These are phyloP conservation scores for Daldinia childiae DNA, from an alignment of 495 filamentous ascomycete species.

Conservation along the genomic window DNA sequence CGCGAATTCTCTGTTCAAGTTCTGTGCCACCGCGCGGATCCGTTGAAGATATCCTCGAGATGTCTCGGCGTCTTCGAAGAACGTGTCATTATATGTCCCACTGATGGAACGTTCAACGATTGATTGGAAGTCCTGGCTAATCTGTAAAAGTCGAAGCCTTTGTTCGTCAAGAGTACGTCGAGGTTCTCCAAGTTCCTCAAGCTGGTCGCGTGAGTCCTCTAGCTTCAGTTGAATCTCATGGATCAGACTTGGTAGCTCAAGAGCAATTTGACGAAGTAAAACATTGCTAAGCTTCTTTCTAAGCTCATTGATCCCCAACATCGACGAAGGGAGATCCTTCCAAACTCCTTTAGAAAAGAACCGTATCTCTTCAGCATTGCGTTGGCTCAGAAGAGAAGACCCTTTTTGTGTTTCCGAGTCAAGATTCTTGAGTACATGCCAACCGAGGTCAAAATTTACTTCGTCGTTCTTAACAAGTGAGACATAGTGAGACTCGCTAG, in stretches of 20 bases:
- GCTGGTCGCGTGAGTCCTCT: slow-evolving; percentile 27
- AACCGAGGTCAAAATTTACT: slow-evolving; percentile 66
- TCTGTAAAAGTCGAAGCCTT: slow-evolving; percentile 39
- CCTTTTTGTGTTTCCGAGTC: slow-evolving; percentile 54
- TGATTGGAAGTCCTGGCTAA: slow-evolving; percentile 42
- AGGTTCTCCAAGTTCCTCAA: slow-evolving; percentile 42
- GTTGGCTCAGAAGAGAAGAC: slow-evolving; percentile 45
- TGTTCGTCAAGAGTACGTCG: slow-evolving; percentile 43
- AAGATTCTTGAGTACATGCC: slow-evolving; percentile 71
- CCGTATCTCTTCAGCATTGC: slow-evolving; percentile 47
- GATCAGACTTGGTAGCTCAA: slow-evolving; percentile 46
- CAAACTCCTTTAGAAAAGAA: slow-evolving; percentile 61
- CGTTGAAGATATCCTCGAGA: slow-evolving; percentile 57
- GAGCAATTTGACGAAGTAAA: slow-evolving; percentile 45
- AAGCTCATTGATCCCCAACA: slow-evolving; percentile 45
- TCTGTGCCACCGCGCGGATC: slow-evolving; percentile 68
- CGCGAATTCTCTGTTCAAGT: slow-evolving; percentile 66
- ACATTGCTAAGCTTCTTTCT: slow-evolving; percentile 46
- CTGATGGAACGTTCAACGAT: slow-evolving; percentile 45
- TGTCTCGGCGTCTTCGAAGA: slow-evolving; percentile 52
- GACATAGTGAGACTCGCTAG: slow-evolving; percentile 37
- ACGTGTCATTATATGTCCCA: slow-evolving; percentile 46
- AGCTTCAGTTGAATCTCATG: slow-evolving; percentile 43
- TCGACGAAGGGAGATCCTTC: slow-evolving; percentile 40
- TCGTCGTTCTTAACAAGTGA: slow-evolving; percentile 58